These are phyloP conservation scores for Uronychia setigera DNA, from an alignment of 73 alveolate species.

Conservation along the genomic window DNA sequence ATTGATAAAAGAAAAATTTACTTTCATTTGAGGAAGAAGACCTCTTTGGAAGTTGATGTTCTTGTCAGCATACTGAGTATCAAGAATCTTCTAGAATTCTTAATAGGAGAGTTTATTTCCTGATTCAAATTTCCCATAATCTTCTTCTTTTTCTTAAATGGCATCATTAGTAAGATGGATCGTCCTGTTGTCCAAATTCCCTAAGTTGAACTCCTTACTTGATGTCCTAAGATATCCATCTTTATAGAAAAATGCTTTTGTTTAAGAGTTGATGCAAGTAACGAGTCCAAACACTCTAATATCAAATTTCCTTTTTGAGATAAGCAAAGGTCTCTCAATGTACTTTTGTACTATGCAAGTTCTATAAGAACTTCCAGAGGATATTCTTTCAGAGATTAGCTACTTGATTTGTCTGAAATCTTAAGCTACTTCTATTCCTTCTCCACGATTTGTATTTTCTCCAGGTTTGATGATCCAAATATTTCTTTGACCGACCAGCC, in stretches of 20 bases:
- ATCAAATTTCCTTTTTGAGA: constrained; percentile 80
- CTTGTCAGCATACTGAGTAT: constrained; percentile 46
- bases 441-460: constrained; percentile 44
- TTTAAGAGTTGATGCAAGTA: constrained; percentile 55
- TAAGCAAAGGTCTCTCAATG: constrained; percentile 77
- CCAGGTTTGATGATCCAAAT: constrained; percentile 53
- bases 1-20: not conserved
- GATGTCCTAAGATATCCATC: constrained; percentile 84
- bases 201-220: constrained; percentile 59
- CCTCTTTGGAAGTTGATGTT: constrained; percentile 68
- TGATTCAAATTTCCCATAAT: constrained; percentile 83
- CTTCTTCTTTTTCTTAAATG: constrained; percentile 75
- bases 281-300: constrained; percentile 79
- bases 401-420: constrained; percentile 11
- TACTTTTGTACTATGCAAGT: constrained; percentile 75
- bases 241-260: constrained; percentile 65
- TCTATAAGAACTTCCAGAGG: constrained; percentile 24
- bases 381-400: constrained; percentile 8
- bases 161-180: constrained; percentile 89
- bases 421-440: constrained; percentile 32
- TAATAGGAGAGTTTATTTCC: constrained; percentile 83
- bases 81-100: constrained; percentile 73
- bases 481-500: no score
- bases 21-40: constrained; percentile 62
- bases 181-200: constrained; percentile 48